These are phyloP conservation scores for Cytospora leucostoma DNA, from an alignment of 2,329 filamentous ascomycete species.

Conservation along the genomic window DNA sequence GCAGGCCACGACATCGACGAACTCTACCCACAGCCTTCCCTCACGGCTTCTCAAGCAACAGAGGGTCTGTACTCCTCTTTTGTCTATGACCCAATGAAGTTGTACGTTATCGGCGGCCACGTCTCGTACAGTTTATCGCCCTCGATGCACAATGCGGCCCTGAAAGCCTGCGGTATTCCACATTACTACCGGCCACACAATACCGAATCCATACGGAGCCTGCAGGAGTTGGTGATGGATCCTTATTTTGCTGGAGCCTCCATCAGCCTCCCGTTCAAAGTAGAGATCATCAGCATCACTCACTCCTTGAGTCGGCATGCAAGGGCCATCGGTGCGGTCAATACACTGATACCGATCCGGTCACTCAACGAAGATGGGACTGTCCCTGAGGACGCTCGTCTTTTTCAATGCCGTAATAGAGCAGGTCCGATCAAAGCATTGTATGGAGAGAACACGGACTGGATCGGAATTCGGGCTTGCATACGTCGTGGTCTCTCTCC, in stretches of 20 bases:
- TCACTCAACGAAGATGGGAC: constrained; percentile 57
- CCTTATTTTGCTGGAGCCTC: constrained; percentile 71
- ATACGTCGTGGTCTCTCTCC: constrained; percentile 72
- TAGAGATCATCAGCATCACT: constrained; percentile 68
- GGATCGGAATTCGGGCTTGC: constrained; percentile 76
- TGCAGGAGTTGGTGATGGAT: constrained; percentile 66
- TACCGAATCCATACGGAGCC: constrained; percentile 60
- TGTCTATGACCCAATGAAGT: constrained; percentile 67
- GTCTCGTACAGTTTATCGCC: constrained; percentile 74
- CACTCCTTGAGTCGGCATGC: constrained; percentile 73
- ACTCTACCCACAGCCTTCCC: constrained; percentile 38
- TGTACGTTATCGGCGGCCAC: constrained; percentile 74
- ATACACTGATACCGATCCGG: constrained; percentile 73
- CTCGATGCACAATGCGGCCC: constrained; percentile 74
- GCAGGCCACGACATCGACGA: constrained; percentile 27
- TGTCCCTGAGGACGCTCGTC: constrained; percentile 56
- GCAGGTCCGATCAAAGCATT: constrained; percentile 68
- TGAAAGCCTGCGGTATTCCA: constrained; percentile 66
- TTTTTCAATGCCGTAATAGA: constrained; percentile 59
- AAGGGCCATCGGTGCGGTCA: constrained; percentile 73
- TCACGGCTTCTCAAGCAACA: constrained; percentile 66
- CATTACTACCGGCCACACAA: constrained; percentile 68
- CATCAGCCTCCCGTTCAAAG: constrained; percentile 74
- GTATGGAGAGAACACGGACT: constrained; percentile 80
- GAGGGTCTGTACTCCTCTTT: constrained; percentile 67